Conservation (phyloP, 2,329 filamentous ascomycete species). For the Claviceps humidiphila region DNA sequence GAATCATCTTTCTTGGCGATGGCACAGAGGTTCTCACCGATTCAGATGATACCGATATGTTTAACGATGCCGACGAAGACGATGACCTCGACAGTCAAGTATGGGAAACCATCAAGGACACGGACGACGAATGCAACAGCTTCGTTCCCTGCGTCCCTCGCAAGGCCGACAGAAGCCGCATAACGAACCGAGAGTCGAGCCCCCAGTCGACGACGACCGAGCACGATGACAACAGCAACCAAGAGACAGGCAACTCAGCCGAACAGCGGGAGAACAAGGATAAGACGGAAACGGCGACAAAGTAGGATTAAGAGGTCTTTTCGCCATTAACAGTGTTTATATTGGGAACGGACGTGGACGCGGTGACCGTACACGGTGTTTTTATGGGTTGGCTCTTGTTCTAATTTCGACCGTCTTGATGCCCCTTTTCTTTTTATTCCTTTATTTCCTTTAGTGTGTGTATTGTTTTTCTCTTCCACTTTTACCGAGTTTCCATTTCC, state of each 20-base stretch:
- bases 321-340: slow-evolving; percentile 4
- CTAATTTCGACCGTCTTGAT: slow-evolving; percentile 3
- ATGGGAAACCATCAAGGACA: slow-evolving; percentile 11
- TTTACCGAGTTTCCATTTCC: background rate
- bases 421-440: background rate
- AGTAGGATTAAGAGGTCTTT: slow-evolving; percentile 24
- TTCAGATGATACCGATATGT: slow-evolving; percentile 84
- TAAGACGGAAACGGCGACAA: slow-evolving; percentile 14
- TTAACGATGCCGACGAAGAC: slow-evolving; percentile 75
- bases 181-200: slow-evolving; percentile 7
- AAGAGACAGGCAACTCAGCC: background rate
- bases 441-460: background rate
- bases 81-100: slow-evolving; percentile 79
- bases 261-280: slow-evolving; percentile 13
- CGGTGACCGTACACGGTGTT: background rate
- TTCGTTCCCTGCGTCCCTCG: too few relatives aligned
- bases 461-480: background rate
- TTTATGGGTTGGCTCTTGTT: slow-evolving; percentile 3
- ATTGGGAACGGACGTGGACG: background rate
- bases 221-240: background rate
- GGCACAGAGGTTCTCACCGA: slow-evolving; percentile 86
- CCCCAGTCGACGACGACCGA: slow-evolving; percentile 6
- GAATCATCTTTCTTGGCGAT: slow-evolving; percentile 90
- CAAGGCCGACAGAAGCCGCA: slow-evolving; percentile 10
- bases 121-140: too few relatives aligned